Conservation (phyloP, 192 early-diverging fungal species). For the Gaertneriomyces sp. region DNA sequence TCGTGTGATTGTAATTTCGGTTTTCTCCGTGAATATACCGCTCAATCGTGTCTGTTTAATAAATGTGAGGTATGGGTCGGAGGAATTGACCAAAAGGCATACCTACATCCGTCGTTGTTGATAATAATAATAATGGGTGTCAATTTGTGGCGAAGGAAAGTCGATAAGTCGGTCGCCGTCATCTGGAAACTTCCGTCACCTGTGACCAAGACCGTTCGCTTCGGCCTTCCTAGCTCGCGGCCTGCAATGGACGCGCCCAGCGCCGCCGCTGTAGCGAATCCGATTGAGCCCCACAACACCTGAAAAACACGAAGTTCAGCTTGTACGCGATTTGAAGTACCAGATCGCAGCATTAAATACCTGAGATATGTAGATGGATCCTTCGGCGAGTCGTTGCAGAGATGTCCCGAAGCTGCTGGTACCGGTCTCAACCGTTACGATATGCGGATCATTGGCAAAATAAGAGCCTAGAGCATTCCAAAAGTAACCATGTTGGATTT, state of each 20-base stretch:
- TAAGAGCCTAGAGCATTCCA: slow-evolving; percentile 39
- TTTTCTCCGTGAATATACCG: slow-evolving; percentile 42
- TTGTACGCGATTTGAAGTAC: background rate
- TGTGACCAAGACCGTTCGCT: slow-evolving; percentile 43
- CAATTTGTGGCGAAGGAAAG: slow-evolving; percentile 46
- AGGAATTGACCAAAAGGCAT: background rate
- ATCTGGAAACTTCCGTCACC: slow-evolving; percentile 55
- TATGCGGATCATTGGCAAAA: slow-evolving; percentile 23
- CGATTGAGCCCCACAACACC: slow-evolving; percentile 36
- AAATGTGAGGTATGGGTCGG: background rate
- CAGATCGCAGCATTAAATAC: slow-evolving; percentile 27
- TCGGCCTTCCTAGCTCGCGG: slow-evolving; percentile 23
- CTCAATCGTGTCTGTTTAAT: slow-evolving; percentile 41
- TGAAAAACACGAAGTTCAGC: background rate
- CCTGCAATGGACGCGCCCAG: slow-evolving; percentile 45
- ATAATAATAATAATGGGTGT: slow-evolving; percentile 47
- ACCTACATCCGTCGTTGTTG: slow-evolving; percentile 48
- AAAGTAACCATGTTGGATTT: slow-evolving; percentile 42
- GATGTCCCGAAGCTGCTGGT: slow-evolving; percentile 41
- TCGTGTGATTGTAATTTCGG: slow-evolving; percentile 47
- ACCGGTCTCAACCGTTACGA: slow-evolving; percentile 48
- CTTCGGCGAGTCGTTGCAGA: slow-evolving; percentile 34
- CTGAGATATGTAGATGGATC: slow-evolving; percentile 38
- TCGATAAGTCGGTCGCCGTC: slow-evolving; percentile 48
- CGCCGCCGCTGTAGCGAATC: slow-evolving; percentile 39